Evolutionary conservation across 1,284 basidiomycete genomes (phyloP).

Genomic region (Volvariella surrecta): DNA sequence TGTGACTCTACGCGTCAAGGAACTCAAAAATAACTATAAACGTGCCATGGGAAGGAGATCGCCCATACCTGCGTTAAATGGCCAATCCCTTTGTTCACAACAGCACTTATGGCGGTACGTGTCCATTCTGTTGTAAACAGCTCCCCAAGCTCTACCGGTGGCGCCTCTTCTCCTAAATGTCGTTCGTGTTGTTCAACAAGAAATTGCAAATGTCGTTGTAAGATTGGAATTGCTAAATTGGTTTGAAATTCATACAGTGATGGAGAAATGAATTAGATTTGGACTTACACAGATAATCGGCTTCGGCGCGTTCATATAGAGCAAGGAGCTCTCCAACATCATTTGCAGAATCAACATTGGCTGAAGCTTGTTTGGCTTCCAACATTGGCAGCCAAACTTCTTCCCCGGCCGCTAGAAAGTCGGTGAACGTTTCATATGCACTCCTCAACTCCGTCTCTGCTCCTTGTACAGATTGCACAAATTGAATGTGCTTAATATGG

Average conservation of each 20-base stretch:
- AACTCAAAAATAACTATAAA: slow-evolving; percentile 6
- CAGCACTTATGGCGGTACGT: slow-evolving; percentile 38
- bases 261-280: not conserved
- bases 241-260: slow-evolving; percentile 5
- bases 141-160: slow-evolving; percentile 41
- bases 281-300: slow-evolving; percentile 74
- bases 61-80: slow-evolving; percentile 51
- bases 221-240: slow-evolving; percentile 57
- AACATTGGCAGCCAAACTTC: slow-evolving; percentile 62
- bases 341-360: slow-evolving; percentile 39
- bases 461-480: slow-evolving; percentile 43
- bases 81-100: slow-evolving; percentile 48
- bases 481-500: slow-evolving; percentile 55
- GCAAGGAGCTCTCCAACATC: slow-evolving; percentile 50
- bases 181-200: slow-evolving; percentile 47
- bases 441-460: slow-evolving; percentile 47
- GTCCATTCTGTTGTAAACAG: slow-evolving; percentile 56
- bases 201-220: slow-evolving; percentile 65
- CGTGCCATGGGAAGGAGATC: slow-evolving; percentile 1
- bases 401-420: slow-evolving; percentile 55
- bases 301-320: slow-evolving; percentile 63
- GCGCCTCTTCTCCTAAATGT: slow-evolving; percentile 25
- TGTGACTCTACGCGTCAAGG: slow-evolving; percentile 42
- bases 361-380: slow-evolving; percentile 37
- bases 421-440: slow-evolving; percentile 61